phyloP scores from a whole-genome alignment of 1,284 basidiomycete genomes.

The Entoloma clypeatum region DNA sequence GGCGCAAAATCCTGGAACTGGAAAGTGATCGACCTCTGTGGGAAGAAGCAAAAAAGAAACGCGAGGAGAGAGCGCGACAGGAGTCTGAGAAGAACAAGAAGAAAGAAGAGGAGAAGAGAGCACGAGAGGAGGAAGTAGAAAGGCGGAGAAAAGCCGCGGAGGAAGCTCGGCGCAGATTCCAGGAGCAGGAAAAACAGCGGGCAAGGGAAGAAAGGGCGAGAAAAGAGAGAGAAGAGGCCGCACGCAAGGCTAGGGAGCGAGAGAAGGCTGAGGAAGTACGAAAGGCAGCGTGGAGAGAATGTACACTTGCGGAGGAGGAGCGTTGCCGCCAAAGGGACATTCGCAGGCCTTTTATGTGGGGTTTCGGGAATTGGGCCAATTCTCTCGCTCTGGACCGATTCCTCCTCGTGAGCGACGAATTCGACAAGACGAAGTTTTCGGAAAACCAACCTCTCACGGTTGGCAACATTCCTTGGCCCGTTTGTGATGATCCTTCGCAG shows the following conservation, averaged over 20 bases:
- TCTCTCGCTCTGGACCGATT: slow-evolving; percentile 13
- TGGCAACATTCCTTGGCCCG: slow-evolving; percentile 18
- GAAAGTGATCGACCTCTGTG: slow-evolving; percentile 19
- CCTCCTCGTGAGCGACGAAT: slow-evolving; percentile 11
- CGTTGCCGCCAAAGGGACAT: slow-evolving; percentile 15
- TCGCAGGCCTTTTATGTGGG: slow-evolving; percentile 1
- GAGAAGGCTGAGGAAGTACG: slow-evolving; percentile 1
- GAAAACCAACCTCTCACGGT: slow-evolving; percentile 14
- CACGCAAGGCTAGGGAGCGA: slow-evolving; percentile 3
- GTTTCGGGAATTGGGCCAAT: slow-evolving; percentile 2
- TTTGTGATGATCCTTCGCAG: slow-evolving; percentile 7
- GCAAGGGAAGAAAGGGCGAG: slow-evolving; percentile 1
- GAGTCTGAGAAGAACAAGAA: slow-evolving; percentile 7
- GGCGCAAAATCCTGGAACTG: slow-evolving; percentile 23
- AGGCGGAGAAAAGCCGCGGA: slow-evolving; percentile 2
- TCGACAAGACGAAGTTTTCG: slow-evolving; percentile 15
- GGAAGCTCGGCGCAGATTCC: neutral
- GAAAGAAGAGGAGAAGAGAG: slow-evolving; percentile 1
- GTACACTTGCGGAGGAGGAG: slow-evolving; percentile 6
- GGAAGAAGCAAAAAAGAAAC: slow-evolving; percentile 17
- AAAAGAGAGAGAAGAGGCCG: slow-evolving; percentile 8
- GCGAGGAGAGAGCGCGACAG: slow-evolving; percentile 10
- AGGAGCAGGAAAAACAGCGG: neutral
- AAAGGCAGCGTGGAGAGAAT: slow-evolving; percentile 9
- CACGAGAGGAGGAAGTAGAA: slow-evolving; percentile 2